phyloP scores from a whole-genome alignment of 176 grass and related monocot genomes.

The Avena atlantica region DNA sequence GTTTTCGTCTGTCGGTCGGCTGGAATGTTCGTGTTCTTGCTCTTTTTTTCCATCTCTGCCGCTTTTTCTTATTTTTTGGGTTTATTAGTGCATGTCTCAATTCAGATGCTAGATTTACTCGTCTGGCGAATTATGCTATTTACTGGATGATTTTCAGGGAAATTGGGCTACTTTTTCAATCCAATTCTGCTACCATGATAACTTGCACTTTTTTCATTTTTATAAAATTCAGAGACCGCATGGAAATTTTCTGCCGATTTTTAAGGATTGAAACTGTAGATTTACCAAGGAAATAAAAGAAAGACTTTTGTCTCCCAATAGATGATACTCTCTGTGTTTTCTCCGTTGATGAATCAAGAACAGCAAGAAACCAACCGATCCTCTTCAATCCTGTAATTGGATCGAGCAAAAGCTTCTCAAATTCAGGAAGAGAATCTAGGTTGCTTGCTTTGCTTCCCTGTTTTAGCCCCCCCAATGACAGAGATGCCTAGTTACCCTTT shows the following conservation, averaged over 20 bases:
- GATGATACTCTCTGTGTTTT: conserved; percentile 19
- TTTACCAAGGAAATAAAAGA: conserved; percentile 16
- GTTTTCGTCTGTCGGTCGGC: background rate
- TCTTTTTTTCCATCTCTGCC: background rate
- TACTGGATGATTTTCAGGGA: background rate
- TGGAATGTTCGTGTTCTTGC: background rate
- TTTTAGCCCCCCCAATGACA: conserved; percentile 22
- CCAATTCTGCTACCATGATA: background rate
- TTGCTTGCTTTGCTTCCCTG: conserved; percentile 35
- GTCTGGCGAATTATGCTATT: background rate
- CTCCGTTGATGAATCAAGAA: conserved; percentile 21
- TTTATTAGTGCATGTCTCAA: conserved; percentile 13
- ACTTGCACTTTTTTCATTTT: background rate
- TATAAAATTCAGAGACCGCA: background rate
- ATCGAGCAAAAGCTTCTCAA: background rate
- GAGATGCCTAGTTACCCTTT: background rate
- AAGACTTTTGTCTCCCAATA: background rate
- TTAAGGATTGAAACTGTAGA: background rate
- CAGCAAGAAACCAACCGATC: background rate
- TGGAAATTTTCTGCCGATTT: conserved; percentile 14
- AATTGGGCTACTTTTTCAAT: background rate
- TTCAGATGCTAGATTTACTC: conserved; percentile 40
- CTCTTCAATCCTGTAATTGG: conserved; percentile 11
- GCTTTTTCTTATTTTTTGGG: background rate
- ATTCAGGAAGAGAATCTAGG: conserved; percentile 32